Evolutionary conservation across 768 basidiomycete genomes (phyloP), one percentile per base, ranked within the genome.

Genomic region (Saitozyma podzolica): DNA sequence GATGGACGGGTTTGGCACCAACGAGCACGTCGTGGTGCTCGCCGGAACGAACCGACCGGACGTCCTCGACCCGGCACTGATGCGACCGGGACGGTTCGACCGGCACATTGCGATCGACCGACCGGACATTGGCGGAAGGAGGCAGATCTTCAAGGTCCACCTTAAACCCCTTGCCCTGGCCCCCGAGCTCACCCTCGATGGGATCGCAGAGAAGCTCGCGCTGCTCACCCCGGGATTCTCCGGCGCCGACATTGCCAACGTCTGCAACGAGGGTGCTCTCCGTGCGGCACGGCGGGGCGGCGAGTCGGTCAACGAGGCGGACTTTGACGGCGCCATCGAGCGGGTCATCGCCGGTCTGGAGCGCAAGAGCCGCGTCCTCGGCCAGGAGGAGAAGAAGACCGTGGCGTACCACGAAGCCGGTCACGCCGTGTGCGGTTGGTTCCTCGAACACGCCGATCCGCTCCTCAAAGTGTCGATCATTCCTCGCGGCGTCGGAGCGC

Each of bases 351-450:
- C 93, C 59, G 96, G 96, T 40, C 81, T 98, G 70, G 96, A 98
- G 84, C 85, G 92, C 76, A 99, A 97, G 85, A 92, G 89, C 67
- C 84, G 94, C 61, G 90, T 98, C 39, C 83, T 99, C 50, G 93
- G 90, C 72, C 84, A 87, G 20, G 92, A 96, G 70, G 96, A 99
- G 84, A 99, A 99, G 87, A 94, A 88, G 82, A 97, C 90, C 0
- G 94, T 98, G 49, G 96, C 96, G 8, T 97, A 98, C 78, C 96
- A 99, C 75, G 96, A 99, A 83, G 96, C 96, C 20, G 96, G 96
- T 6, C 96, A 99, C 80, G 96, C 96, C 19, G 88, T 98, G 50
- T 94, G 91, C 74, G 96, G 96, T 4, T 99, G 96, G 96, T 97
- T 90, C 84, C 82, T 99, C 69, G 92, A 98, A 80, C 91, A 94